Base-by-base conservation (phyloP, 2,329 filamentous ascomycete genomes). In the Aspergillaceae sp. region DNA sequence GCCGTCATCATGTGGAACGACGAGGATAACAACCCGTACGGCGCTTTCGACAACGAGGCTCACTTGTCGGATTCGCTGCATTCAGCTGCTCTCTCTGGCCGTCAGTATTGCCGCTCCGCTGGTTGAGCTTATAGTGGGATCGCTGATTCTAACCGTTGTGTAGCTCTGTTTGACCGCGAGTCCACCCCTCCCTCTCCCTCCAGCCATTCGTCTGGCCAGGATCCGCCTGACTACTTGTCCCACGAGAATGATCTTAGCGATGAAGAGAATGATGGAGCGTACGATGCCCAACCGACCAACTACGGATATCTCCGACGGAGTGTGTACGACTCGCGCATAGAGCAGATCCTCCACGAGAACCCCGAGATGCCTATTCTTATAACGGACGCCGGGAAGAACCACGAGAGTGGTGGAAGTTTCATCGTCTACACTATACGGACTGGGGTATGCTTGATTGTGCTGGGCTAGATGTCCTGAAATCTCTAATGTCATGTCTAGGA, bases 381-480 rank as follows among this genome's bases (percentile, higher is more conserved):
- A 57, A 91, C 86, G 1, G 87, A 95, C 62, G 92, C 94, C 3
- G 92, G 92, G 48, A 98, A 98, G 78, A 96, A 91, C 67, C 72
- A 83, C 51, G 91, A 97, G 66, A 90, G 86, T 55, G 89, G 89
- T 46, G 89, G 90, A 10, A 84, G 87, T 70, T 96, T 87, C 63
- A 98, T 98, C 59, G 90, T 94, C 33, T 98, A 98, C 69, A 96
- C 91, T 7, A 97, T 98, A 60, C 80, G 87, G 54, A 97, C 92
- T 36, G 91, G 89, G 42, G 90, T 95, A 83, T 52, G 79, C 32
- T 40, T 19, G 19, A 19, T 19, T 19, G 19, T 19, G 19, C 19
- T 19, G 19, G 19, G 19, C 19, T 19, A 19, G 19, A 19, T 19
- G 19, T 19, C 19, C 19, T 19, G 19, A 19, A 19, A 19, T 19